These are phyloP conservation scores for Populus pruinosa DNA, from an alignment of 345 rosid genomes.

Conservation along the genomic window DNA sequence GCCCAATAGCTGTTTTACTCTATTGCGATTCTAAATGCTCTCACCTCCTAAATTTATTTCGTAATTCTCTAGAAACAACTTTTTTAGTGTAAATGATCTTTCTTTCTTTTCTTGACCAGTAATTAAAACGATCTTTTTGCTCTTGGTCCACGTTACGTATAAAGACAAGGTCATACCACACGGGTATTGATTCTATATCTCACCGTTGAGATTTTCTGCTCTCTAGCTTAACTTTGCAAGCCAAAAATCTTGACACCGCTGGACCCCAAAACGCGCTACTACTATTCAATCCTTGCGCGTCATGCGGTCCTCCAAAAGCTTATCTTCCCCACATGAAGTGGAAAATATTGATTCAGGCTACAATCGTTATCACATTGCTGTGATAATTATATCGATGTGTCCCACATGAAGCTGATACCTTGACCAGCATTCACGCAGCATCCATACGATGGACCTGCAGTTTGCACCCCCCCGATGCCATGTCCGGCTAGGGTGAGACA, in stretches of 20 bases:
- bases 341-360: slow-evolving; percentile 12
- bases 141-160: slow-evolving; percentile 11
- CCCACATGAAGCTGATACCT: slow-evolving; percentile 3
- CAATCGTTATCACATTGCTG: not conserved
- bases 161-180: not conserved
- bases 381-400: not conserved
- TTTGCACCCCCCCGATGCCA: not conserved
- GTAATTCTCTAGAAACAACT: not conserved
- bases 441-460: not conserved
- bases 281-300: not conserved
- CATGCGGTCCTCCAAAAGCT: slow-evolving; percentile 3
- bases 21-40: not conserved
- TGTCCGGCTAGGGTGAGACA: not conserved
- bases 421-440: not conserved
- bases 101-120: not conserved
- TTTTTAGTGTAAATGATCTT: not conserved
- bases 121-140: not conserved
- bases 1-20: slow-evolving; percentile 8
- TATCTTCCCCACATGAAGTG: slow-evolving; percentile 16
- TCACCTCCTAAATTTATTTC: not conserved
- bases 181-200: not conserved
- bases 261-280: slow-evolving; percentile 1
- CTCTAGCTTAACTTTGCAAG: not conserved
- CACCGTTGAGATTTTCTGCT: not conserved
- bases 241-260: slow-evolving; percentile 12